Conservation (phyloP, 495 filamentous ascomycete genomes). For the Ramalina peruviana region DNA sequence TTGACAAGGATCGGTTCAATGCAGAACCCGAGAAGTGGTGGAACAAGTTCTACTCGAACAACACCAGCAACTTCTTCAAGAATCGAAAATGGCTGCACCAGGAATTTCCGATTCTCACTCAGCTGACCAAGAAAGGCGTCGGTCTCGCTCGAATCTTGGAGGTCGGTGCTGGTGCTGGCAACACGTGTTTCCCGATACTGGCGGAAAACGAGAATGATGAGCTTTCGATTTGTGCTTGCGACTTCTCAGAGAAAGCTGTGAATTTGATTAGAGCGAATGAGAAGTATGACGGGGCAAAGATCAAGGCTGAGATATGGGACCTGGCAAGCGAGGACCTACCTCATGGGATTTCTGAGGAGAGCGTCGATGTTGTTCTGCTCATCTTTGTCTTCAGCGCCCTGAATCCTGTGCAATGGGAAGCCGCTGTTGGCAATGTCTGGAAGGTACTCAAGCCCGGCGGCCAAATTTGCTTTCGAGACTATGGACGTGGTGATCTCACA, state of each 20-base stretch:
- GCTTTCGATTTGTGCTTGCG: constrained; percentile 75
- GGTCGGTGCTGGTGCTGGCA: constrained; percentile 89
- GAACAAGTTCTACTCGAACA: constrained; percentile 93
- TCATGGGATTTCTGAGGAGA: constrained; percentile 55
- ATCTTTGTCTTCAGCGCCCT: constrained; percentile 96
- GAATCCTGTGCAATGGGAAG: constrained; percentile 68
- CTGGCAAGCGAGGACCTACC: constrained; percentile 56
- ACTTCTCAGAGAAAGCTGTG: constrained; percentile 84
- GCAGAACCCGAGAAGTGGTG: constrained; percentile 83
- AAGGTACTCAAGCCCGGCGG: constrained; percentile 78
- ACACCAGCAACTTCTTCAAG: constrained; percentile 95
- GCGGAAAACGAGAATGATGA: constrained; percentile 63
- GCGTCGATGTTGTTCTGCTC: constrained; percentile 80
- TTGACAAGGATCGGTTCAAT: constrained; percentile 80
- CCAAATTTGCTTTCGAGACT: constrained; percentile 83
- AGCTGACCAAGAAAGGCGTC: constrained; percentile 48
- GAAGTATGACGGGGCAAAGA: constrained; percentile 45
- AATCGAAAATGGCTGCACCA: constrained; percentile 92
- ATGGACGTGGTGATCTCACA: constrained; percentile 85
- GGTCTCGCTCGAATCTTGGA: constrained; percentile 60
- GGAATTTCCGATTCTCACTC: constrained; percentile 75
- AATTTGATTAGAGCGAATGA: constrained; percentile 69
- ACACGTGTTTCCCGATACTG: constrained; percentile 86
- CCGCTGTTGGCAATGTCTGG: constrained; percentile 69
- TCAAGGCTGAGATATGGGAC: constrained; percentile 90